phyloP scores from a whole-genome alignment of 2,329 filamentous ascomycete species.

The Rhynchosporium agropyri region DNA sequence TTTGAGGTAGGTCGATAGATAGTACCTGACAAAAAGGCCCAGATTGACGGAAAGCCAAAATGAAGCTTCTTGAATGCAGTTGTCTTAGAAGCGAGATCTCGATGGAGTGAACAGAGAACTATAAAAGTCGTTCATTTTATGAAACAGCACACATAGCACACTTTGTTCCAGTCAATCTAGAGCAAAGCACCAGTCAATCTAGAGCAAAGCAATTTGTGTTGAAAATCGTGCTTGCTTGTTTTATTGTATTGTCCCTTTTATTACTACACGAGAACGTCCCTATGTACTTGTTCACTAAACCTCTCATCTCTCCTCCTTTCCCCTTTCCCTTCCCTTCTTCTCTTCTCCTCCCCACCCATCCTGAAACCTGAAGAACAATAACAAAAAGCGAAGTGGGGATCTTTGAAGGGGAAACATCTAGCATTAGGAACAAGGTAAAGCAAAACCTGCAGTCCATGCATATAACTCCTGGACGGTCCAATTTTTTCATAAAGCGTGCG shows the following conservation, averaged over 20 bases:
- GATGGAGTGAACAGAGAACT: no score
- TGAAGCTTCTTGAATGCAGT: no score
- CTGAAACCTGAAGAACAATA: slow-evolving; percentile 6
- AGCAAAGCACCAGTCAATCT: no score
- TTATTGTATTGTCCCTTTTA: not conserved
- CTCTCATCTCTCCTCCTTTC: not conserved
- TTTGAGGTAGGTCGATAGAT: slow-evolving; percentile 17
- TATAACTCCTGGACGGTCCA: slow-evolving; percentile 10
- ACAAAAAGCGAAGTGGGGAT: slow-evolving; percentile 21
- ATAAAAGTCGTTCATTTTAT: no score
- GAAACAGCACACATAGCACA: no score
- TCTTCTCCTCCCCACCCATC: not conserved
- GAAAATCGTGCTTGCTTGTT: not conserved
- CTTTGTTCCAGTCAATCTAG: no score
- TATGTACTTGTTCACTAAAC: not conserved
- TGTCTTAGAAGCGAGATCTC: no score
- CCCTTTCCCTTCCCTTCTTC: not conserved
- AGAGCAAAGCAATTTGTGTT: not conserved
- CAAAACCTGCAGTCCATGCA: slow-evolving; percentile 16
- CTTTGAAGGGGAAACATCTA: not conserved
- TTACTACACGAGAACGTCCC: slow-evolving; percentile 1
- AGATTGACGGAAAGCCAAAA: no score
- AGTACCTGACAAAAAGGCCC: no score
- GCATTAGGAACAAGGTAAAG: not conserved
- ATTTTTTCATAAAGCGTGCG: slow-evolving; percentile 6